phyloP scores from a whole-genome alignment of 2,329 filamentous ascomycete genomes.

The Karstenula rhodostoma region DNA sequence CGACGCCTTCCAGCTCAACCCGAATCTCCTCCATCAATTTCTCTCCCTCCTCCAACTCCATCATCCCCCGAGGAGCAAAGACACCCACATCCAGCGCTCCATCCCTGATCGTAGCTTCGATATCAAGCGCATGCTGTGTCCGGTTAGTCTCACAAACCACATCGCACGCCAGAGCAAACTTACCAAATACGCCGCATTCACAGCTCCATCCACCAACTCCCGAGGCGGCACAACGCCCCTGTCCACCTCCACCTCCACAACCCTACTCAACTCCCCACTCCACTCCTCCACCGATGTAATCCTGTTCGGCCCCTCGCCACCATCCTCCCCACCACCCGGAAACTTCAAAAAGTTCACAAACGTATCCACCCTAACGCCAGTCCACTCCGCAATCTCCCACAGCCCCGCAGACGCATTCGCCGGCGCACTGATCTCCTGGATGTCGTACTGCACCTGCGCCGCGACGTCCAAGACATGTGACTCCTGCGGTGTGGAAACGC shows the following conservation, averaged over 20 bases:
- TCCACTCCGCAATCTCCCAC: constrained; percentile 78
- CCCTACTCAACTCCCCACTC: constrained; percentile 30
- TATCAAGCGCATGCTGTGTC: constrained; percentile 60
- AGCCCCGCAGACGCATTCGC: constrained; percentile 69
- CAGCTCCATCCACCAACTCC: constrained; percentile 33
- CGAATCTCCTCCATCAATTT: constrained; percentile 46
- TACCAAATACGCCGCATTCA: constrained; percentile 49
- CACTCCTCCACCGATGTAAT: constrained; percentile 31
- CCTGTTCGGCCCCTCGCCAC: constrained; percentile 19
- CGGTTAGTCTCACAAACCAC: constrained; percentile 19
- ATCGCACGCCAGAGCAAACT: constrained; percentile 26
- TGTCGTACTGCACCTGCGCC: constrained; percentile 69
- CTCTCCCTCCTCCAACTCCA: constrained; percentile 50
- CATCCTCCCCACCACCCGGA: constrained; percentile 47
- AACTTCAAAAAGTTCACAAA: constrained; percentile 84
- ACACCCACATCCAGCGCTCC: constrained; percentile 62
- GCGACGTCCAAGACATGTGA: constrained; percentile 62
- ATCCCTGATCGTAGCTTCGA: constrained; percentile 61
- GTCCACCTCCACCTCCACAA: constrained; percentile 17
- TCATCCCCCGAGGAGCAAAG: constrained; percentile 58
- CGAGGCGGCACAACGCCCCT: constrained; percentile 22
- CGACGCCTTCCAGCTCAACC: constrained; percentile 20
- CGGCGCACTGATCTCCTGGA: constrained; percentile 66
- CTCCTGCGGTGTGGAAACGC: constrained; percentile 54
- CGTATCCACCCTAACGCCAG: constrained; percentile 71